These are phyloP conservation scores for Ceratobasidium sp. DNA, from an alignment of 1,284 basidiomycete genomes.

Conservation along the genomic window DNA sequence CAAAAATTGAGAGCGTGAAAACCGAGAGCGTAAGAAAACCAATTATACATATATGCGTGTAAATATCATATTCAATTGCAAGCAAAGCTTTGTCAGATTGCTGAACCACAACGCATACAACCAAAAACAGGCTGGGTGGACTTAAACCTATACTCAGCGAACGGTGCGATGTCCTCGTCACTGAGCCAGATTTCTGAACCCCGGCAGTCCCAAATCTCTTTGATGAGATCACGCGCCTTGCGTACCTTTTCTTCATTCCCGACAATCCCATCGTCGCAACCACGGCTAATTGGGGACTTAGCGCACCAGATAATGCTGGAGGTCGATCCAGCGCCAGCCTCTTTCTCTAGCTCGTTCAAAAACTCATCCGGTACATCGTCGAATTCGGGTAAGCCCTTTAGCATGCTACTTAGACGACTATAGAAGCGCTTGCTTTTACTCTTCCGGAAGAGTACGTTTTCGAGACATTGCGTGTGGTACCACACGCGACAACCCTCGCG, in stretches of 20 bases:
- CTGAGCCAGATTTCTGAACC: neutral
- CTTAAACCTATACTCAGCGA: neutral
- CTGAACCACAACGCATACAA: neutral
- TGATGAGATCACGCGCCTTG: neutral
- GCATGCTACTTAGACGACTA: neutral
- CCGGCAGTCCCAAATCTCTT: neutral
- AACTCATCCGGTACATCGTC: neutral
- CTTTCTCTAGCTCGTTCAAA: neutral
- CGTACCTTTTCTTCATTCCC: neutral
- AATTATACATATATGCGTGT: no score
- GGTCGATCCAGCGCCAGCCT: neutral
- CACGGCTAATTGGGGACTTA: neutral
- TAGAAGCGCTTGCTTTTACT: neutral
- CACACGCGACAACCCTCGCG: neutral
- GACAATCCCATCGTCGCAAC: constrained; percentile 1
- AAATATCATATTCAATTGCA: neutral
- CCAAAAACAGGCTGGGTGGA: neutral
- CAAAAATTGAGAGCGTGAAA: no score
- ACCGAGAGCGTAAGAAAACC: neutral
- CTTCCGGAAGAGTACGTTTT: neutral
- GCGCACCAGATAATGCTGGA: neutral
- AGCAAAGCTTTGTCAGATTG: neutral
- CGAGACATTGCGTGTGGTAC: neutral
- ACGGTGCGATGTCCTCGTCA: neutral
- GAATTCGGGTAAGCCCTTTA: constrained; percentile 1